Base-by-base conservation (phyloP, 495 filamentous ascomycete species). In the Xylaria curta region DNA sequence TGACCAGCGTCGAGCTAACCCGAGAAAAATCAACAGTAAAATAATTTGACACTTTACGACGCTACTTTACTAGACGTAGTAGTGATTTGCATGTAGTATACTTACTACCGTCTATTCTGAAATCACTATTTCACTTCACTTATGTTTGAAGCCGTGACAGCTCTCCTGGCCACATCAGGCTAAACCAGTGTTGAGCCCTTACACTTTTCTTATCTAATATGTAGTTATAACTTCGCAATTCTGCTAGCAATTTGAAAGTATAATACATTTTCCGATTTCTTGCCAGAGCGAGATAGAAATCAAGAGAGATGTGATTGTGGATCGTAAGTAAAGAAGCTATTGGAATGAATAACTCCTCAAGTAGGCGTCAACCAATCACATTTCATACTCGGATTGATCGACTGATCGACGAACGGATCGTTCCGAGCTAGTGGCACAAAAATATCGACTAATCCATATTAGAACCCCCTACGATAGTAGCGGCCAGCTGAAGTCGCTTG, bases 381-480 rank as follows among this genome's bases (percentile, higher is more conserved):
- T 21, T 17, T 31, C 26, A 19, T 51, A 31, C 17, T 53, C 8
- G 46, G 13, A 36, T 46, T 15, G 5, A 26, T 47, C 47, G 28
- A 10, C 42, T 53, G 46, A 66, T 66, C 63, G 63, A 66, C 63
- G 8, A 24, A 40, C 63, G 63, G 63, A 53, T 66, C 63, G 63
- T 66, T 31, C 63, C 63, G 63, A 36, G 46, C 44, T 36, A 51
- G 6, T 51, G 26, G 53, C 28, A 66, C 2, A 19, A 66, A 66
- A 38, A 53, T 66, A 24, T 46, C 28, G 28, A 15, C 63, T 66
- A 66, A 38, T 17, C 13, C 62, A 7, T 2, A 53, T 51, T 38
- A 53, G 38, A 31, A 17, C 56, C 26, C 28, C 28, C 46, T 53
- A 46, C 9, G 2, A 53, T 0, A 53, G 10, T 53, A 66, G 44